These are phyloP conservation scores for Apiospora phragmitis DNA, from an alignment of 2,329 filamentous ascomycete species.

Conservation along the genomic window DNA sequence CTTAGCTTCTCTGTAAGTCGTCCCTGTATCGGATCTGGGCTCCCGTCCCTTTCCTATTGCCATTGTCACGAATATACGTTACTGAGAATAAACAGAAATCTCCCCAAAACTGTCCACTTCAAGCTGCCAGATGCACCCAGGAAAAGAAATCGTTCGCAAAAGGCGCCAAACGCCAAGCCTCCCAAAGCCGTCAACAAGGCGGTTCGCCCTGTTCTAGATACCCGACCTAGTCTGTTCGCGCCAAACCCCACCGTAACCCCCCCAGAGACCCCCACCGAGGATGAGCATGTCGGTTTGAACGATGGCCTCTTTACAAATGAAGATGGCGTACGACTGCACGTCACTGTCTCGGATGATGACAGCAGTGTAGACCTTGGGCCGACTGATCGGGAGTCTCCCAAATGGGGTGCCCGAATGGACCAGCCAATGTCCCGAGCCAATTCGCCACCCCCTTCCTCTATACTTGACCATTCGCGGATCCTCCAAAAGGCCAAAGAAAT, in stretches of 20 bases:
- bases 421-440: constrained; percentile 78
- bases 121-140: constrained; percentile 60
- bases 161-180: constrained; percentile 31
- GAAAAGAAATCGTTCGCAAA: constrained; percentile 33
- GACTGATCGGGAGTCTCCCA: constrained; percentile 72
- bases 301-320: constrained; percentile 56
- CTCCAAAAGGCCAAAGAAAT: constrained; percentile 59
- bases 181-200: constrained; percentile 28
- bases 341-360: constrained; percentile 37
- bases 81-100: constrained; percentile 61
- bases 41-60: too few species aligned
- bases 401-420: constrained; percentile 74
- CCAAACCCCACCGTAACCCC: constrained; percentile 50
- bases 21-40: background rate
- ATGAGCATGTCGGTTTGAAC: constrained; percentile 33
- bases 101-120: constrained; percentile 92
- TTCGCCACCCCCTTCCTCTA: constrained; percentile 72
- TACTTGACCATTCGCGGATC: constrained; percentile 66
- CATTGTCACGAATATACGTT: background rate
- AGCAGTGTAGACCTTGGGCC: constrained; percentile 45
- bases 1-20: constrained; percentile 48
- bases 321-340: constrained; percentile 58
- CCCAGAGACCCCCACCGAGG: constrained; percentile 55
- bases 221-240: constrained; percentile 55
- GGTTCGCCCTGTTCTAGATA: constrained; percentile 30